Percentiles rank a stretch among this genome's conserved stretches.
These are phyloP conservation scores for Aspergillus affinis DNA, from an alignment of 495 filamentous ascomycete genomes.

Conservation along the genomic window DNA sequence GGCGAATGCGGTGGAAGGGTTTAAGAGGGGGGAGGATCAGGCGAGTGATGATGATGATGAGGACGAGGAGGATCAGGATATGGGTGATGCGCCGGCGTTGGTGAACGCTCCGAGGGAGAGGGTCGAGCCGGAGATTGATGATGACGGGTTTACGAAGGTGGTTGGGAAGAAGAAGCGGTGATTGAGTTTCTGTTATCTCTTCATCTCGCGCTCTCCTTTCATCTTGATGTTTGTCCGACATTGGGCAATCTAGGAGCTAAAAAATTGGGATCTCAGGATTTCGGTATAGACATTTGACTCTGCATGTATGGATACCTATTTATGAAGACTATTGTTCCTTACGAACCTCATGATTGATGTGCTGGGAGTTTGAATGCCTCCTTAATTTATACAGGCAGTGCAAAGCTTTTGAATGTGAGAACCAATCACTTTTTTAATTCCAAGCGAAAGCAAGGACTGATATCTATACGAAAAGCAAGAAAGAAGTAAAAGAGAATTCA, in stretches of 20 bases:
- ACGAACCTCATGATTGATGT: slow-evolving; percentile 1
- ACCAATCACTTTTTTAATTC: slow-evolving; percentile 25
- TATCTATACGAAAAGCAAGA: slow-evolving; percentile 17
- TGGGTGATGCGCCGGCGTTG: slow-evolving; percentile 68
- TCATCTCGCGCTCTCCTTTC: neutral
- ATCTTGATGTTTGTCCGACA: neutral
- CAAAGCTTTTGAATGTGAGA: neutral
- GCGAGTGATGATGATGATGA: slow-evolving; percentile 56
- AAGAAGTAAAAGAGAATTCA: slow-evolving; percentile 33
- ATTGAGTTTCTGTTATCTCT: slow-evolving; percentile 12
- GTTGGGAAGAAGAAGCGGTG: slow-evolving; percentile 65
- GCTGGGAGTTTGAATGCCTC: neutral
- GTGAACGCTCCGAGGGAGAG: slow-evolving; percentile 61
- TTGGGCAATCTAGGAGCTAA: no score
- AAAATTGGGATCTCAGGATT: neutral
- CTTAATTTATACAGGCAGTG: no score
- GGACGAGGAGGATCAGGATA: slow-evolving; percentile 61
- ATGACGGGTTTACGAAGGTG: slow-evolving; percentile 93
- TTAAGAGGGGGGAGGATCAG: slow-evolving; percentile 62
- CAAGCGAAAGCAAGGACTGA: slow-evolving; percentile 13
- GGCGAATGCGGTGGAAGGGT: slow-evolving; percentile 45
- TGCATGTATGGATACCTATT: slow-evolving; percentile 5
- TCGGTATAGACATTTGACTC: slow-evolving; percentile 11
- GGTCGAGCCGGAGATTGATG: slow-evolving; percentile 75
- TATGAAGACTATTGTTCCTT: neutral